A percentile compares a stretch with the other conserved stretches of the same genome.
These are phyloP conservation scores for Oldenlandia corymbosa DNA, from an alignment of 257 asterid species.

Conservation along the genomic window DNA sequence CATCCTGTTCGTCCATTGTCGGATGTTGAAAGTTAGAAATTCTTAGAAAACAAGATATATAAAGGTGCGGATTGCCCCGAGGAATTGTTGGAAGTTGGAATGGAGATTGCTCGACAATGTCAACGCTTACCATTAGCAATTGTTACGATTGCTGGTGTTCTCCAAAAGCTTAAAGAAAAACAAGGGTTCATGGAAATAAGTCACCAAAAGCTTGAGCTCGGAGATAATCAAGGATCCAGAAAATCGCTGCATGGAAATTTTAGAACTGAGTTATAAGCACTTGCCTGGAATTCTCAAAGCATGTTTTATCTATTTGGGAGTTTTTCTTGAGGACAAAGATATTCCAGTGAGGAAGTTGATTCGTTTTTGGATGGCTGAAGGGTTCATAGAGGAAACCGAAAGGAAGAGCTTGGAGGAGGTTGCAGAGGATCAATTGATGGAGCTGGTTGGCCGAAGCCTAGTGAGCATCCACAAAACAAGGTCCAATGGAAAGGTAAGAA, in stretches of 20 bases:
- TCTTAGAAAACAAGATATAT: conserved; percentile 6
- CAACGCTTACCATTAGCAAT: conserved; percentile 7
- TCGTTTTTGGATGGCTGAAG: conserved; percentile 16
- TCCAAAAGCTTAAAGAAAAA: not conserved
- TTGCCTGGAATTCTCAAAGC: not conserved
- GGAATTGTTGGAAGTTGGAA: not conserved
- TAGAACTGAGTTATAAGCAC: not conserved
- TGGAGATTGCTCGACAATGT: conserved; percentile 9
- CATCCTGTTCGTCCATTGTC: conserved; percentile 5
- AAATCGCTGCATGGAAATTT: not conserved
- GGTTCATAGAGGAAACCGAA: not conserved
- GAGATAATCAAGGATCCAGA: not conserved
- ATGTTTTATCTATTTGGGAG: conserved; percentile 13
- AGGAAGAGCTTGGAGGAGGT: conserved; percentile 7
- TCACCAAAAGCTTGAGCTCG: not conserved
- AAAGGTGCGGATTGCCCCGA: not conserved
- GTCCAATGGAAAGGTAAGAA: conserved; percentile 9
- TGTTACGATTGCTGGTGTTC: not conserved
- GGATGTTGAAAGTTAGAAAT: conserved; percentile 10
- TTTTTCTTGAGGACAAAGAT: conserved; percentile 1
- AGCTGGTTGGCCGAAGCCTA: conserved; percentile 6
- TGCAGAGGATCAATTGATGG: conserved; percentile 3
- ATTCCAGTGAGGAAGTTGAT: conserved; percentile 6
- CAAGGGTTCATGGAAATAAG: not conserved
- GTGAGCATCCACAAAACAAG: conserved; percentile 7